These are phyloP conservation scores for Parietaria judaica DNA, from an alignment of 306 rosid species.

Conservation along the genomic window DNA sequence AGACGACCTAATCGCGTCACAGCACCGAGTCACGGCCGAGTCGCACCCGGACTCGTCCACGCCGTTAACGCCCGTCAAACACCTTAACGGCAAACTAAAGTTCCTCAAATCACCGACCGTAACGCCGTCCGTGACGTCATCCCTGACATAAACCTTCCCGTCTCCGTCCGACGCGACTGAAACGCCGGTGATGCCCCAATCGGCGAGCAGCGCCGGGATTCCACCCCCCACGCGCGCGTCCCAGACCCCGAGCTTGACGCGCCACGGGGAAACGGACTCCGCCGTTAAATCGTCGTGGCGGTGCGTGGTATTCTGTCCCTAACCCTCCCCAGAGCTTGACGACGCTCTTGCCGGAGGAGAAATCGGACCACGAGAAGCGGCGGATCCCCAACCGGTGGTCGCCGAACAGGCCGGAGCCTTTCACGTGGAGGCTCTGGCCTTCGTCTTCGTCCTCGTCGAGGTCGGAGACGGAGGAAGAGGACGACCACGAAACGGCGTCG, in stretches of 20 bases:
- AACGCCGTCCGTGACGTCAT: conserved; percentile 29
- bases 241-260: conserved; percentile 37
- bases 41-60: conserved; percentile 17
- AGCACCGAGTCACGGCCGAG: conserved; percentile 25
- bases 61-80: conserved; percentile 30
- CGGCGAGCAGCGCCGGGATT: conserved; percentile 44
- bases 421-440: conserved; percentile 6
- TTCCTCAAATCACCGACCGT: conserved; percentile 59
- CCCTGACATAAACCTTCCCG: conserved; percentile 37
- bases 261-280: conserved; percentile 14
- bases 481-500: conserved; percentile 15
- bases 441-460: conserved; percentile 16
- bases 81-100: conserved; percentile 28
- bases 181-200: too few species aligned
- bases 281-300: conserved; percentile 28
- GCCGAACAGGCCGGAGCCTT: conserved; percentile 27
- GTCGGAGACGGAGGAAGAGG: conserved; percentile 19
- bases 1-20: conserved; percentile 19
- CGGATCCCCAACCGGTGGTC: too few species aligned
- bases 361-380: conserved; percentile 61
- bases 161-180: conserved; percentile 29
- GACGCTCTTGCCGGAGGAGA: conserved; percentile 46
- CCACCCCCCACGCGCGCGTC: conserved; percentile 50
- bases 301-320: conserved; percentile 37
- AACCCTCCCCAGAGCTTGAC: conserved; percentile 81